A percentile compares a stretch with the other conserved stretches of the same genome.
These are phyloP conservation scores for Nicotiana noctiflora DNA, from an alignment of 257 asterid species.

Conservation along the genomic window DNA sequence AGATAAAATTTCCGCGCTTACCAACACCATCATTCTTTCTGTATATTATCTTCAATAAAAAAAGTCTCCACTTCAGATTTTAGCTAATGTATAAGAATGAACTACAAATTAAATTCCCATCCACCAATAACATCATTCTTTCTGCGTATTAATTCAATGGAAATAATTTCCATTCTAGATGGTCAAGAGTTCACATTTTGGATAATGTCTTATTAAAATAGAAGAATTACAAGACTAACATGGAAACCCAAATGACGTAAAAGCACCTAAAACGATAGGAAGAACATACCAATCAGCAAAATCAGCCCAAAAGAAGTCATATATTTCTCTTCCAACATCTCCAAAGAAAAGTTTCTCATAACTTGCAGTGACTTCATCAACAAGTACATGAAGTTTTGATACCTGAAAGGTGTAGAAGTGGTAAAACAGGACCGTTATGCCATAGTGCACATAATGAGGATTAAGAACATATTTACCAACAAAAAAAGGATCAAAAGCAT, in stretches of 20 bases:
- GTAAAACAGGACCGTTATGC: not conserved
- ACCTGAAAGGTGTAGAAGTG: conserved; percentile 40
- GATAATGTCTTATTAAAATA: not conserved
- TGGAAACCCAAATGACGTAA: conserved; percentile 1
- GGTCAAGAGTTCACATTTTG: not conserved
- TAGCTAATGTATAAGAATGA: not conserved
- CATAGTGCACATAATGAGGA: not conserved
- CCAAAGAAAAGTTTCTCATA: conserved; percentile 87
- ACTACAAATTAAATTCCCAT: not conserved
- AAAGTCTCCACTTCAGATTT: not conserved
- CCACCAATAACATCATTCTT: not conserved
- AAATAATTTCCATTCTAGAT: not conserved
- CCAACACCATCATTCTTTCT: not conserved
- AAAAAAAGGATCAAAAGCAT: not conserved
- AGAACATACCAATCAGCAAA: conserved; percentile 88
- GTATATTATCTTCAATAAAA: not conserved
- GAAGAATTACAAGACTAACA: conserved; percentile 7
- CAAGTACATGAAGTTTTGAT: conserved; percentile 77
- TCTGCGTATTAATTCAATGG: not conserved
- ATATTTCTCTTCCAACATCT: conserved; percentile 85
- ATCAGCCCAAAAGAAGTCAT: conserved; percentile 95
- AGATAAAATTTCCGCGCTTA: not conserved
- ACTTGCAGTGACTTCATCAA: conserved; percentile 71
- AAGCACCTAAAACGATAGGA: not conserved
- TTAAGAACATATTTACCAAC: conserved; percentile 44